Conservation (phyloP, 495 filamentous ascomycete species). For the Pyrenula massariospora region DNA sequence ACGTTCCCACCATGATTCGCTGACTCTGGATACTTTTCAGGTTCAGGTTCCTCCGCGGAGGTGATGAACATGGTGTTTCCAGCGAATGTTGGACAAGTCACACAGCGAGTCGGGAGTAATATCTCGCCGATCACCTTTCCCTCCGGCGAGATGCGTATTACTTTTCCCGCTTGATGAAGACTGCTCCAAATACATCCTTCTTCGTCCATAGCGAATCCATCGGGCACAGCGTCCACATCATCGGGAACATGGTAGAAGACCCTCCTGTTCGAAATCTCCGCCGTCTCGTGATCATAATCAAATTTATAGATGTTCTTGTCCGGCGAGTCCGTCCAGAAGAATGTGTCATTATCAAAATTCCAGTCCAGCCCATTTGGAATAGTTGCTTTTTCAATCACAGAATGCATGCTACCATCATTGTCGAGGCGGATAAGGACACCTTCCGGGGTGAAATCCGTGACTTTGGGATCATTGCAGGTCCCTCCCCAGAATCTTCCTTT, state of each 20-base stretch:
- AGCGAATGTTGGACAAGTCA: conserved; percentile 63
- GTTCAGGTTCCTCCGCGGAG: conserved; percentile 49
- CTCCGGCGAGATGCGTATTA: conserved; percentile 53
- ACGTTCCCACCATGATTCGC: conserved; percentile 51
- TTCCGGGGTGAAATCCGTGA: conserved; percentile 18
- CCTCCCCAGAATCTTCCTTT: conserved; percentile 80
- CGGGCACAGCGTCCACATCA: conserved; percentile 38
- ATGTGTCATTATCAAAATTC: conserved; percentile 55
- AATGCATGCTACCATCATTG: conserved; percentile 45
- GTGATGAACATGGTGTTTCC: conserved; percentile 69
- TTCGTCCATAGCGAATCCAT: conserved; percentile 63
- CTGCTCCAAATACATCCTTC: conserved; percentile 69
- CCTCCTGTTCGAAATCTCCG: conserved; percentile 53
- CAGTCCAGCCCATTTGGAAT: conserved; percentile 85
- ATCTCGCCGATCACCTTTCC: conserved; percentile 58
- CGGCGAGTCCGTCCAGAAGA: conserved; percentile 76
- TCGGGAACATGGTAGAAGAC: conserved; percentile 47
- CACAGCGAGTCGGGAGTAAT: conserved; percentile 51
- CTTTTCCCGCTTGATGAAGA: conserved; percentile 58
- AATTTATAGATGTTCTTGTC: conserved; percentile 61
- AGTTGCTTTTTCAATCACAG: conserved; percentile 49
- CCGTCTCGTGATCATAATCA: conserved; percentile 55
- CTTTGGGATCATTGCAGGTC: conserved; percentile 65
- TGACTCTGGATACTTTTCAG: conserved; percentile 39
- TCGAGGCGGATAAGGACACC: conserved; percentile 54